Conservation (phyloP, 345 rosid genomes). For the Alliaria petiolata region DNA sequence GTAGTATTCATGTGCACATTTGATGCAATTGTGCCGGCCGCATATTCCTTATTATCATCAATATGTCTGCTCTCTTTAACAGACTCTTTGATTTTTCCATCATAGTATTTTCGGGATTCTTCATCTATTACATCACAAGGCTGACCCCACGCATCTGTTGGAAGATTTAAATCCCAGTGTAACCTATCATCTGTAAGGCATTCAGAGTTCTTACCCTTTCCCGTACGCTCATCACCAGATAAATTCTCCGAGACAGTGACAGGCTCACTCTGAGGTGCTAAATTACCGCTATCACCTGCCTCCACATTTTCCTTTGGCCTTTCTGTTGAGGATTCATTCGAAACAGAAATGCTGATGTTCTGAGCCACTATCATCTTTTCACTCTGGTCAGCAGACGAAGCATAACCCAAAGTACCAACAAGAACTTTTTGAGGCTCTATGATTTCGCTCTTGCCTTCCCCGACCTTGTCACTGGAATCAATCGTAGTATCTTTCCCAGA, state of each 20-base stretch:
- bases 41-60: background rate
- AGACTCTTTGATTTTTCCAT: conserved; percentile 19
- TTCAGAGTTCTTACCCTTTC: background rate
- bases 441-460: conserved; percentile 1
- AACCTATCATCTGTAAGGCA: conserved; percentile 32
- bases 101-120: conserved; percentile 8
- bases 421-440: background rate
- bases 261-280: conserved; percentile 24
- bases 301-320: background rate
- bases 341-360: conserved; percentile 5
- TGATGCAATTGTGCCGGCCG: conserved; percentile 10
- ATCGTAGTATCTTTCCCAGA: conserved; percentile 14
- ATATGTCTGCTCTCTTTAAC: background rate
- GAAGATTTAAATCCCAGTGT: conserved; percentile 52
- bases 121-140: conserved; percentile 33
- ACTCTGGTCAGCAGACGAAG: background rate
- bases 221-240: conserved; percentile 12
- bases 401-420: background rate
- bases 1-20: conserved; percentile 11
- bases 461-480: conserved; percentile 10
- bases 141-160: conserved; percentile 48
- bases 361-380: background rate
- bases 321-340: conserved; percentile 28
- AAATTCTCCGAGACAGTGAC: conserved; percentile 10
- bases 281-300: conserved; percentile 18